Evolutionary conservation across 2,329 filamentous ascomycete species (phyloP), one percentile per base, ranked within the genome.

Genomic region (Phyllosticta citrichinensis): DNA sequence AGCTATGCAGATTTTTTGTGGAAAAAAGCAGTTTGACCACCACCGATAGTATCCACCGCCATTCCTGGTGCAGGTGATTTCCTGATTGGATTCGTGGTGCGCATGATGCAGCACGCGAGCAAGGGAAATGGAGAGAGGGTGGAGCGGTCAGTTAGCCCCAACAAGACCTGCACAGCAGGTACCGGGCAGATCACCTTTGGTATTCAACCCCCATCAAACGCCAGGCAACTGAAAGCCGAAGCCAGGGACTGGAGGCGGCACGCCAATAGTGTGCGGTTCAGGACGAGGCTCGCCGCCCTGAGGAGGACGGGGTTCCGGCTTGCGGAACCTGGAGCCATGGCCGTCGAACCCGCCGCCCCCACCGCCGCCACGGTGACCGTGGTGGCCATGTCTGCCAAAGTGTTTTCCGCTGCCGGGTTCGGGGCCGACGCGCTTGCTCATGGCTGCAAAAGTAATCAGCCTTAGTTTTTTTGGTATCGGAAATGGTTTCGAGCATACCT

Each of bases 171-270:
- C 27, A 8, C 27, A 30, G 27, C 27, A 30, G 27, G 27, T 30
- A 30, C 27, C 5, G 27, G 9, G 27, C 27, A 5, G 9, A 30
- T 5, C 27, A 30, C 27, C 27, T 30, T 5, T 30, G 27, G 6
- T 10, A 10, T 30, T 30, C 27, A 2, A 30, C 6, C 9, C 27
- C 9, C 3, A 30, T 57, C 47, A 60, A 58, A 64, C 60, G 2
- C 70, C 69, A 24, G 72, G 71, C 25, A 74, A 65, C 47, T 78
- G 79, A 66, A 82, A 83, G 9, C 80, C 80, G 63, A 83, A 83
- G 3, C 79, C 78, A 53, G 80, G 80, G 5, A 83, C 79, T 6
- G 80, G 76, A 14, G 80, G 80, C 2, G 81, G 77, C 2, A 81
- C 80, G 9, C 76, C 80, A 27, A 81, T 76, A 56, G 76, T 76